These are phyloP conservation scores for Globisporangium abappressorium DNA, from an alignment of 352 stramenopile species.

Conservation along the genomic window DNA sequence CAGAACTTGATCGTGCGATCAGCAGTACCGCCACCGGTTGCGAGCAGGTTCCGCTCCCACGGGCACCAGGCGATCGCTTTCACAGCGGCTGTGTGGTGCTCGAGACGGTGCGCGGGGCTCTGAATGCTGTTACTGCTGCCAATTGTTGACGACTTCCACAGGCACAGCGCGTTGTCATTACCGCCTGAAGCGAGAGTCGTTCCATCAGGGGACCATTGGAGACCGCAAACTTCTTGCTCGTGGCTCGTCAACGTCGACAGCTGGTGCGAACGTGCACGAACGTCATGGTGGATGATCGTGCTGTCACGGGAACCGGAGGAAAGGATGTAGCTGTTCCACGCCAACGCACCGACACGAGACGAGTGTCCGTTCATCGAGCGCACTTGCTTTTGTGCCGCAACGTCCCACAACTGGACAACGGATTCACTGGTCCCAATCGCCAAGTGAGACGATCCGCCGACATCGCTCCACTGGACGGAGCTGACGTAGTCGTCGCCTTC, in stretches of 20 bases:
- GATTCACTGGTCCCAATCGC: slow-evolving; percentile 95
- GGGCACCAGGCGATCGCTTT: slow-evolving; percentile 99
- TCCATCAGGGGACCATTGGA: slow-evolving; percentile 97
- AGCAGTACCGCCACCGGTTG: slow-evolving; percentile 96
- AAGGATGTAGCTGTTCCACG: slow-evolving; percentile 95
- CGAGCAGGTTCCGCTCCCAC: slow-evolving; percentile 96
- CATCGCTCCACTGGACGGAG: slow-evolving; percentile 95
- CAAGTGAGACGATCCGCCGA: slow-evolving; percentile 77
- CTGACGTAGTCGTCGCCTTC: slow-evolving; percentile 95
- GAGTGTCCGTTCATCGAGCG: slow-evolving; percentile 92
- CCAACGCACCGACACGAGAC: slow-evolving; percentile 91
- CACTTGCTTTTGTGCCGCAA: slow-evolving; percentile 89
- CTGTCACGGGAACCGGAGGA: slow-evolving; percentile 94
- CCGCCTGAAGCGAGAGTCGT: slow-evolving; percentile 94
- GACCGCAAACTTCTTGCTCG: slow-evolving; percentile 96
- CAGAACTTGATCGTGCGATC: slow-evolving; percentile 99
- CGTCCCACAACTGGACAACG: slow-evolving; percentile 97
- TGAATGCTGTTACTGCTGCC: slow-evolving; percentile 52
- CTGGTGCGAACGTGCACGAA: slow-evolving; percentile 74
- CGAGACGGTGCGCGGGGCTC: slow-evolving; percentile 80
- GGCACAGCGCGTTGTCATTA: slow-evolving; percentile 97
- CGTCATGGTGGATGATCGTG: slow-evolving; percentile 89
- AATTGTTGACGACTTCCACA: slow-evolving; percentile 94
- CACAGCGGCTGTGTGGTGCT: slow-evolving; percentile 96
- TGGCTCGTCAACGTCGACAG: slow-evolving; percentile 92